Evolutionary conservation across 2,329 filamentous ascomycete species (phyloP).

Genomic region (Diaporthe sp.): DNA sequence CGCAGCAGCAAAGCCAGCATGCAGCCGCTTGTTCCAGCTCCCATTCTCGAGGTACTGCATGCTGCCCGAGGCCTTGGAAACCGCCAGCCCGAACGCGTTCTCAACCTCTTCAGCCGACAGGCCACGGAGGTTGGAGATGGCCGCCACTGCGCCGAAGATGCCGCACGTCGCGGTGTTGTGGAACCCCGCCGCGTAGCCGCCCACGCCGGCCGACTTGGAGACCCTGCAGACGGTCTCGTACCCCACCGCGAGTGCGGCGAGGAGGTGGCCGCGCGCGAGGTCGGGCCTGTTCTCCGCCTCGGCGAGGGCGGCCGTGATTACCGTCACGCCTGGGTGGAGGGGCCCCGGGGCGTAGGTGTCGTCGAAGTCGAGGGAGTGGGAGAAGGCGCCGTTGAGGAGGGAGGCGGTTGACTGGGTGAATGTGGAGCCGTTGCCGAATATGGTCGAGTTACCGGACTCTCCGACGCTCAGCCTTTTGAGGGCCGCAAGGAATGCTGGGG

Average conservation of each 20-base stretch:
- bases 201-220: slow-evolving; percentile 45
- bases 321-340: slow-evolving; percentile 57
- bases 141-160: slow-evolving; percentile 48
- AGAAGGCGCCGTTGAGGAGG: slow-evolving; percentile 57
- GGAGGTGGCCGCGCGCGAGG: slow-evolving; percentile 12
- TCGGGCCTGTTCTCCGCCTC: slow-evolving; percentile 42
- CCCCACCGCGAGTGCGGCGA: slow-evolving; percentile 45
- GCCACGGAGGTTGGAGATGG: slow-evolving; percentile 45
- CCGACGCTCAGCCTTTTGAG: slow-evolving; percentile 1
- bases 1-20: slow-evolving; percentile 49
- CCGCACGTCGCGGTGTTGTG: slow-evolving; percentile 49
- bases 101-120: slow-evolving; percentile 42
- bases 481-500: not conserved
- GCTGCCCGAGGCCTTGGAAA: slow-evolving; percentile 47
- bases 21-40: slow-evolving; percentile 49
- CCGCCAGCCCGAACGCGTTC: slow-evolving; percentile 47
- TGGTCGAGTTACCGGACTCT: not conserved
- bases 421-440: slow-evolving; percentile 51
- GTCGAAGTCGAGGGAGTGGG: slow-evolving; percentile 60
- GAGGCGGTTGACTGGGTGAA: slow-evolving; percentile 56
- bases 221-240: slow-evolving; percentile 49
- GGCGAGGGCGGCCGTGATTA: slow-evolving; percentile 53
- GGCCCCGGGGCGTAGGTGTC: slow-evolving; percentile 59
- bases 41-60: slow-evolving; percentile 52
- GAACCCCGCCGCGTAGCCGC: slow-evolving; percentile 47